Conservation (phyloP, 2,329 filamentous ascomycete genomes). For the Colletotrichum salicis region DNA sequence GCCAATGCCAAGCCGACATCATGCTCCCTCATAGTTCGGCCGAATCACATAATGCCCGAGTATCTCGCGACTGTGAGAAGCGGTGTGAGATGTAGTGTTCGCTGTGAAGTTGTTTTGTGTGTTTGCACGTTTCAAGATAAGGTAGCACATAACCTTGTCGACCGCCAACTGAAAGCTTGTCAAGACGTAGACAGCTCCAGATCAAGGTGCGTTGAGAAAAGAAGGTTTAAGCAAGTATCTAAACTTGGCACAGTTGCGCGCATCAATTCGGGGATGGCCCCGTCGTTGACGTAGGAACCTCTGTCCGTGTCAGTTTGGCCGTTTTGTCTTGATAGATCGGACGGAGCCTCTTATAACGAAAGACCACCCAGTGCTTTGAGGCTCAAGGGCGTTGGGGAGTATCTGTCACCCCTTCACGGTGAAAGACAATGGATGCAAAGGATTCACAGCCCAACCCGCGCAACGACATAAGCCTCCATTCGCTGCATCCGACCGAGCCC, state of each 20-base stretch:
- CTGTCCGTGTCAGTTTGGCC: background rate
- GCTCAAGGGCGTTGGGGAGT: background rate
- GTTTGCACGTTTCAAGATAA: slow-evolving; percentile 17
- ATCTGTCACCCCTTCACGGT: no score
- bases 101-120: slow-evolving; percentile 18
- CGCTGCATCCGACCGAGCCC: background rate
- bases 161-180: background rate
- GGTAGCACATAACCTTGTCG: slow-evolving; percentile 10
- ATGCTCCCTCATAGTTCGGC: background rate
- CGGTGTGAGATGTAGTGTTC: background rate
- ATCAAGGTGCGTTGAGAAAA: background rate
- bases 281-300: slow-evolving; percentile 10
- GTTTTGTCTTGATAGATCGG: background rate
- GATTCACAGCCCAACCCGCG: background rate
- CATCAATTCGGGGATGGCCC: background rate
- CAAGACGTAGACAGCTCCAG: background rate
- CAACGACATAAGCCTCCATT: slow-evolving; percentile 19
- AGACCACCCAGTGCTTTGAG: background rate
- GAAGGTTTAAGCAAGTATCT: background rate
- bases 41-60: background rate
- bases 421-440: slow-evolving; percentile 23
- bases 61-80: background rate
- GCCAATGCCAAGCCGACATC: background rate
- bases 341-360: slow-evolving; percentile 15
- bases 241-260: slow-evolving; percentile 3